These are phyloP conservation scores for Naumovozyma dairenensis DNA, from an alignment of 805 yeast species.

Conservation along the genomic window DNA sequence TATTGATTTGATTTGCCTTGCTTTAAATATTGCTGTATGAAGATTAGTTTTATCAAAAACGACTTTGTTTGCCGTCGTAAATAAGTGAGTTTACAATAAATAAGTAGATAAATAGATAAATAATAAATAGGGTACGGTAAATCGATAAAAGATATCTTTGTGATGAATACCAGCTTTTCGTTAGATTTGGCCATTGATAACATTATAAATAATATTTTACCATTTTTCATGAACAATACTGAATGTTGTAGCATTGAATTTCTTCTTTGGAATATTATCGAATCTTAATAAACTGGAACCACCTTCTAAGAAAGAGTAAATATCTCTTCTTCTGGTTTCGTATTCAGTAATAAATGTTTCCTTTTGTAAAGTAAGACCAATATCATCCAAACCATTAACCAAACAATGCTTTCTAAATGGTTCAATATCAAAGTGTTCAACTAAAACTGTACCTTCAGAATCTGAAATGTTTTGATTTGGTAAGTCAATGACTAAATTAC, in stretches of 20 bases:
- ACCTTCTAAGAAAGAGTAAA: constrained; percentile 85
- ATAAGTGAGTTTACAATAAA: too few species aligned
- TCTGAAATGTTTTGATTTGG: constrained; percentile 71
- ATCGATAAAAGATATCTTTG: too few species aligned
- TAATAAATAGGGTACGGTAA: too few species aligned
- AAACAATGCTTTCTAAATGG: constrained; percentile 88
- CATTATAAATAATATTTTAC: too few species aligned
- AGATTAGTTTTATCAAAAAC: too few species aligned
- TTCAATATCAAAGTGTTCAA: constrained; percentile 79
- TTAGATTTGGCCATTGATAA: too few species aligned
- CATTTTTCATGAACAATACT: constrained; percentile 10
- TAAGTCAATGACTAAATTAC: constrained; percentile 63
- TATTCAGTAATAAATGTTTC: constrained; percentile 63
- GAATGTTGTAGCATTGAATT: constrained; percentile 4
- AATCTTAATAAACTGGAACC: constrained; percentile 58
- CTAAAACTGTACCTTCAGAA: constrained; percentile 59
- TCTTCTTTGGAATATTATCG: constrained; percentile 47
- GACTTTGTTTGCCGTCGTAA: too few species aligned
- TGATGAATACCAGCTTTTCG: too few species aligned
- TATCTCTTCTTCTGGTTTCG: constrained; percentile 66
- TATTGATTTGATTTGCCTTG: too few species aligned
- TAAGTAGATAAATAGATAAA: too few species aligned
- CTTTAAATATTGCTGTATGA: too few species aligned
- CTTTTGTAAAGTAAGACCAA: constrained; percentile 87
- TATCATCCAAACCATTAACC: constrained; percentile 90